Evolutionary conservation across 2,329 filamentous ascomycete genomes (phyloP).

Genomic region (Neonectria faginata): DNA sequence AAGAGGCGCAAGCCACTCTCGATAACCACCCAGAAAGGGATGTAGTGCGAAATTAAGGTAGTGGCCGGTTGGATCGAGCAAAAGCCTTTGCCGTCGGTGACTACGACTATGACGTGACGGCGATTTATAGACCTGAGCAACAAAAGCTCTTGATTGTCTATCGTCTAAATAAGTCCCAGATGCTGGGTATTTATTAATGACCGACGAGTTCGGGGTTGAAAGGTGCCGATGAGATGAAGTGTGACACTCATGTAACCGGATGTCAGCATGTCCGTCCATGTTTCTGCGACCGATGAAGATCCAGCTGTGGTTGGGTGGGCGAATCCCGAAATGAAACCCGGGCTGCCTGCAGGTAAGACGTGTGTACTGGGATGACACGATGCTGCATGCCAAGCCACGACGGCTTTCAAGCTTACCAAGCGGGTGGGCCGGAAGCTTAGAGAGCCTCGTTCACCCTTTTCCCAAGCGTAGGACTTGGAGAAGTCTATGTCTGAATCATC

Average conservation of each 20-base stretch:
- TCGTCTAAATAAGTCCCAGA: no score
- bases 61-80: no score
- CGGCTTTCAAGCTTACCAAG: not conserved
- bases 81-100: no score
- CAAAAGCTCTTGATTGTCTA: no score
- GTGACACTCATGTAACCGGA: constrained; percentile 1
- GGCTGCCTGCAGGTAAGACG: not conserved
- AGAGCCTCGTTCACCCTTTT: not conserved
- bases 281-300: not conserved
- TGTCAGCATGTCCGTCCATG: not conserved
- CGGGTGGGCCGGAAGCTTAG: not conserved
- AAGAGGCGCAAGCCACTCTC: no score
- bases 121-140: no score
- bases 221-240: not conserved
- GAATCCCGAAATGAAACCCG: not conserved
- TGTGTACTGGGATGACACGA: not conserved
- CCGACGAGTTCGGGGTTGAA: not conserved
- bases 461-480: not conserved
- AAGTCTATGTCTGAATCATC: not conserved
- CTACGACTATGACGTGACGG: no score
- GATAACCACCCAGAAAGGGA: no score
- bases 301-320: not conserved
- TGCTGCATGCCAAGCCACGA: not conserved
- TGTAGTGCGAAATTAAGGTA: no score
- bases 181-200: no score